Evolutionary conservation across 345 rosid genomes (phyloP).

Genomic region (Pugionium dolabratum): DNA sequence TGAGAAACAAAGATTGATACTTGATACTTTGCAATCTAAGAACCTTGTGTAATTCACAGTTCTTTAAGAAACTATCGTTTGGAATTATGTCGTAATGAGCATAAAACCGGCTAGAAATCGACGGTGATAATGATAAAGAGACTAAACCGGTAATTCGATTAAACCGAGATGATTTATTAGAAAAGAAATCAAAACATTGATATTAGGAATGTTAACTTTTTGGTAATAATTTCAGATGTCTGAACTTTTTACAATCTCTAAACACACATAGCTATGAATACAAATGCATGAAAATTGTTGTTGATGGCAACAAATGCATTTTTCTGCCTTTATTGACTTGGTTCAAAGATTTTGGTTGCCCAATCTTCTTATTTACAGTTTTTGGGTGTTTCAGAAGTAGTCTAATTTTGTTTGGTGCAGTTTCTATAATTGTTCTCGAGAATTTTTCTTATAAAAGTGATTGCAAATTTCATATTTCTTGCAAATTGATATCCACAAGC

Average conservation of each 20-base stretch:
- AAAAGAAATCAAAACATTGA: neutral
- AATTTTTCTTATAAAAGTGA: slow-evolving; percentile 4
- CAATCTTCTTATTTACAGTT: slow-evolving; percentile 16
- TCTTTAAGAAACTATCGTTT: neutral
- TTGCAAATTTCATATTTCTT: slow-evolving; percentile 15
- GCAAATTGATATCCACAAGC: slow-evolving; percentile 34
- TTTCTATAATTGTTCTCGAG: slow-evolving; percentile 24
- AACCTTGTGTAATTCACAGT: neutral
- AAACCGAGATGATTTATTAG: neutral
- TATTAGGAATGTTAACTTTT: too few species aligned
- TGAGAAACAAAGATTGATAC: slow-evolving; percentile 1
- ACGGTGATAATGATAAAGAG: neutral
- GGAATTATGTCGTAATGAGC: neutral
- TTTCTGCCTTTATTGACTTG: slow-evolving; percentile 10
- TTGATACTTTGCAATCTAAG: neutral
- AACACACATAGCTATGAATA: neutral
- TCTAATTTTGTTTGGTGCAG: slow-evolving; percentile 27
- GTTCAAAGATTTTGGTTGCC: slow-evolving; percentile 12
- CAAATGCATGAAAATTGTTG: neutral
- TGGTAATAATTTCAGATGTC: neutral
- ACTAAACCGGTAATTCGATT: neutral
- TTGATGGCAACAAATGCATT: neutral
- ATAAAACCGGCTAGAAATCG: neutral
- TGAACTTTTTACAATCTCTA: neutral
- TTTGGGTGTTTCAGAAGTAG: slow-evolving; percentile 17